A percentile compares a stretch with the other conserved stretches of the same genome.
Evolutionary conservation across 2,329 filamentous ascomycete genomes (phyloP).

Genomic region (Stemphylium lycopersici): DNA sequence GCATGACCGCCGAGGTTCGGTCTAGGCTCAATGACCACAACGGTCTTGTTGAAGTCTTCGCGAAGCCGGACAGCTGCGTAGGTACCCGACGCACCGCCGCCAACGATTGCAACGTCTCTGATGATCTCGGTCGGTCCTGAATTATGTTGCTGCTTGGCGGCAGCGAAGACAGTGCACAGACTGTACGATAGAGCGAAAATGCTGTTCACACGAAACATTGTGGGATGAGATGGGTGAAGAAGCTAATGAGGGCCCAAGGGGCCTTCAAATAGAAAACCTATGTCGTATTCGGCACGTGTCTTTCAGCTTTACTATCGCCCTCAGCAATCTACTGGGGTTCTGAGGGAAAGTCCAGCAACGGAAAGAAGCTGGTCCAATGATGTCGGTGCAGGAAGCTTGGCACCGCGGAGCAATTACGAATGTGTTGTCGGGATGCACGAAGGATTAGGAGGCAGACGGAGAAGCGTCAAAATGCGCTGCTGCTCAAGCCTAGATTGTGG

Average conservation of each 20-base stretch:
- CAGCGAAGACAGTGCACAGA: neutral
- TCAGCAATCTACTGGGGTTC: too few relatives aligned
- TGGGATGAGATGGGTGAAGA: neutral
- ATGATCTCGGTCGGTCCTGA: neutral
- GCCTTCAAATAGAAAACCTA: neutral
- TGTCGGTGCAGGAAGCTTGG: neutral
- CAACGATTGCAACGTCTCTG: constrained; percentile 50
- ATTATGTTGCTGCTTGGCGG: neutral
- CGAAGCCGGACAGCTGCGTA: constrained; percentile 53
- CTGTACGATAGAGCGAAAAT: neutral
- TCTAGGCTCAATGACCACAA: constrained; percentile 52
- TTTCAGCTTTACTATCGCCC: neutral
- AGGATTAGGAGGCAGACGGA: neutral
- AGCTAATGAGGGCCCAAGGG: neutral
- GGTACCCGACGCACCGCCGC: constrained; percentile 53
- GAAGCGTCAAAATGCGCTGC: neutral
- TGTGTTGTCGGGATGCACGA: neutral
- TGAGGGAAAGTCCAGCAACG: too few relatives aligned
- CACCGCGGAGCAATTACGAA: neutral
- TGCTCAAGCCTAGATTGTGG: neutral
- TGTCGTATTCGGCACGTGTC: neutral
- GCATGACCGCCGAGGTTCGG: constrained; percentile 56
- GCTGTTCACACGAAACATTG: neutral
- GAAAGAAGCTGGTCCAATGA: neutral
- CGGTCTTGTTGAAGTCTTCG: constrained; percentile 48